Evolutionary conservation across 2,329 filamentous ascomycete species (phyloP), one percentile per base, ranked within the genome.

Genomic region (Pseudonectria buxi): DNA sequence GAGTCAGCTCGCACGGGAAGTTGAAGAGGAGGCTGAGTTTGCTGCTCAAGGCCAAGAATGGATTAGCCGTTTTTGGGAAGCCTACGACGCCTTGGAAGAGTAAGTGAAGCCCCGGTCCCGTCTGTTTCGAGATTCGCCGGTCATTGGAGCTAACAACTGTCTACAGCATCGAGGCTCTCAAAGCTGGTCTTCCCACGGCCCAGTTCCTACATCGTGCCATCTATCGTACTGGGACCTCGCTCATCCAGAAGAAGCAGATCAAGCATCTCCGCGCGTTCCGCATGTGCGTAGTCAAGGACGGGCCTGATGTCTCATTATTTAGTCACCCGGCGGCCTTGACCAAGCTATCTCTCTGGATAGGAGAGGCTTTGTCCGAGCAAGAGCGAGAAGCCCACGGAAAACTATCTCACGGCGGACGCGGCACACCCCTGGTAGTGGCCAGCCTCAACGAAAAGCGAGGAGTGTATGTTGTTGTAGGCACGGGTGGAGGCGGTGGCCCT

Each of bases 261-360:
- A 85, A 87, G 26, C 88, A 95, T 58, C 70, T 98, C 12, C 80
- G 87, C 31, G 85, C 90, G 1, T 98, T 96, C 59, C 85, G 92
- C 32, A 88, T 98, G 73, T 94, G 86, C 24, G 84, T 96, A 4
- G 88, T 98, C 50, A 95, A 94, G 57, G 92, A 96, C 54, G 88
- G 90, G 0, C 87, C 89, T 1, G 92, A 96, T 50, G 83, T 94
- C 0, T 66, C 76, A n/a, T 73, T 96, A 10, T 98, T 98, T 63
- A 88, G 83, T 1, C 90, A 96, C 54, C 89, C 92, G 0, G 86
- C 89, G 6, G 92, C 92, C 2, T 67, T 98, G 15, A 94, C 89
- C 3, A 95, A 96, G 60, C 74, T 98, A 11, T 89, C 90, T 0
- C 71, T 95, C 3, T 98, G 92, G 92, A 77, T 98, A 28, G 86